Evolutionary conservation across 306 rosid species (phyloP).

Genomic region (Phaseolus lunatus): DNA sequence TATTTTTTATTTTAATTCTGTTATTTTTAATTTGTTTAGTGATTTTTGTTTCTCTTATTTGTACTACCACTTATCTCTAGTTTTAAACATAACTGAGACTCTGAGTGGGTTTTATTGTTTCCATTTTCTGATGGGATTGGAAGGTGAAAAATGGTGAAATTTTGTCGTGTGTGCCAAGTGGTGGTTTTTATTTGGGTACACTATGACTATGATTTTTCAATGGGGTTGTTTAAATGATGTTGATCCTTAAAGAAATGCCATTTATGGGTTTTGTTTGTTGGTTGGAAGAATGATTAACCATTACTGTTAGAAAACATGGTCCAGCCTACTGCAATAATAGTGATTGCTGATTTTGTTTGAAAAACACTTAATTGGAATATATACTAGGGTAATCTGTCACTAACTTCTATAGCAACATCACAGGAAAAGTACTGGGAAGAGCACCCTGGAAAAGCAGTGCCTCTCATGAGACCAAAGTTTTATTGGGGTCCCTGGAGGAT

Average conservation of each 20-base stretch:
- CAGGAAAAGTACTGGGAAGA: conserved; percentile 98
- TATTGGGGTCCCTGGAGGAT: conserved; percentile 83
- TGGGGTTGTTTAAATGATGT: background rate
- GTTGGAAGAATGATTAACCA: background rate
- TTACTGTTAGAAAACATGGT: background rate
- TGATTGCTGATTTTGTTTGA: conserved; percentile 5
- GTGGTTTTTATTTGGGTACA: background rate
- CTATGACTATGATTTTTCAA: background rate
- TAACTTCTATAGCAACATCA: conserved; percentile 25
- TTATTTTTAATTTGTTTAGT: background rate
- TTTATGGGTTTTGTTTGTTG: background rate
- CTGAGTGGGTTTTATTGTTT: background rate
- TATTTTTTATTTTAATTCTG: background rate
- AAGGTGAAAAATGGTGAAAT: conserved; percentile 19
- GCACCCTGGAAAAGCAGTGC: conserved; percentile 78
- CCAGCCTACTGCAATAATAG: background rate
- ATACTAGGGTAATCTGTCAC: background rate
- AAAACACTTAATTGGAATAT: background rate
- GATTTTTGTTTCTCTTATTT: background rate
- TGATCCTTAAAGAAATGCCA: background rate
- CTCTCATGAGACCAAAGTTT: conserved; percentile 81
- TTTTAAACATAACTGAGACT: conserved; percentile 6
- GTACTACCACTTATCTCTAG: background rate
- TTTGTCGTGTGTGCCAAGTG: background rate
- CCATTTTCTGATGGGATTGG: background rate